Evolutionary conservation across 163 green algal species (phyloP), one percentile per base, ranked within the genome.

Genomic region (Chlorella variabilis): DNA sequence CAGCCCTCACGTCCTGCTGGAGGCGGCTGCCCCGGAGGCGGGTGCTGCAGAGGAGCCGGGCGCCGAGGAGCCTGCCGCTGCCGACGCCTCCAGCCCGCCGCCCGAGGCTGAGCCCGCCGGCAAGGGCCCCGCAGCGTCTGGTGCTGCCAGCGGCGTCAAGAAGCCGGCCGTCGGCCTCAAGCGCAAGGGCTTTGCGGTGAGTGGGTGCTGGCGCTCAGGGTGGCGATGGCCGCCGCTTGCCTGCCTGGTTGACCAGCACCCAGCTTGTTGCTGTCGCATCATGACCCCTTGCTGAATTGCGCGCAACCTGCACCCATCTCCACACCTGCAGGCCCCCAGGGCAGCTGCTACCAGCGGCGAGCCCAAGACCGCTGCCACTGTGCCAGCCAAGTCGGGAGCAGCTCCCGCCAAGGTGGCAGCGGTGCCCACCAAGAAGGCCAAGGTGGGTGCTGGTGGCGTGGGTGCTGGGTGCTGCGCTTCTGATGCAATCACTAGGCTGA

Each of bases 181-280:
- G 29, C 59, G 59, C 59, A 67, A 67, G 59, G 59, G 59, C 59
- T 67, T 67, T 67, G 59, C 59, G 59, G 59, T 67, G 9, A 38
- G 59, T 67, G 59, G 59, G 59, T 67, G 59, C 59, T 67, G 29
- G 59, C 59, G 59, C 8, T 11, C 59, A 67, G 59, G 5, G 5
- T 38, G 6, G 29, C 7, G 11, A 54, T 54, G 11, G 11, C 45
- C 45, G 11, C 11, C 15, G 45, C 54, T 11, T 33, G 54, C 23
- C 9, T n/a, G 23, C 23, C 20, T 67, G 59, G 20, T 67, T 38
- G 6, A 36, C 59, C 59, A 11, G 7, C n/a, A 67, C 29, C 29
- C 59, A 62, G 15, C n/a, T n/a, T n/a, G 20, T n/a, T n/a, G 54
- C 5, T n/a, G 7, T 62, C 5, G 25, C 54, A 9, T n/a, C 45